Evolutionary conservation across 441 rosid genomes (phyloP).

Genomic region (Corymbia citriodora): DNA sequence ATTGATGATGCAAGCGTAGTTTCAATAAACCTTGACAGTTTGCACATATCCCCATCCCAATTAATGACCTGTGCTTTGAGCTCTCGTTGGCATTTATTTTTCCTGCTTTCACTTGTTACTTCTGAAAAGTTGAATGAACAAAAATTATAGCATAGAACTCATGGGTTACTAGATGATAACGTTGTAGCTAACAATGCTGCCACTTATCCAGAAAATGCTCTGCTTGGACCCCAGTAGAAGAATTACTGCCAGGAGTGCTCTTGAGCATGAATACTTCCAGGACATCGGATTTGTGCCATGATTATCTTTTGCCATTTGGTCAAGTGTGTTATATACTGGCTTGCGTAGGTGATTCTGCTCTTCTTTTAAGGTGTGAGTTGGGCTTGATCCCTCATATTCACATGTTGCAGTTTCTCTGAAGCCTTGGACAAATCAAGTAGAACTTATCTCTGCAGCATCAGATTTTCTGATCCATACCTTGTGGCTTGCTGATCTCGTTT

Average conservation of each 20-base stretch:
- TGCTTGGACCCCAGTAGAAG: slow-evolving; percentile 86
- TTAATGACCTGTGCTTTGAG: not conserved
- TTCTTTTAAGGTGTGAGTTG: not conserved
- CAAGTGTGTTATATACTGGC: not conserved
- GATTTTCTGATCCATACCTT: not conserved
- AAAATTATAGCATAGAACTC: not conserved
- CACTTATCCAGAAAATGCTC: slow-evolving; percentile 76
- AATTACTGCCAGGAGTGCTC: slow-evolving; percentile 81
- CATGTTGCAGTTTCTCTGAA: not conserved
- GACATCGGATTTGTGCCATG: slow-evolving; percentile 73
- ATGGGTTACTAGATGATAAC: not conserved
- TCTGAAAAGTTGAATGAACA: not conserved
- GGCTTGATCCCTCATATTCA: not conserved
- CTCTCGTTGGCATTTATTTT: not conserved
- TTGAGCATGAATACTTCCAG: slow-evolving; percentile 92
- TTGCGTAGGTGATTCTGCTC: not conserved
- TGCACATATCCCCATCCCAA: not conserved
- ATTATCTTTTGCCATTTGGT: not conserved
- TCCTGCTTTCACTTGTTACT: not conserved
- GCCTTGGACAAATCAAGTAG: not conserved
- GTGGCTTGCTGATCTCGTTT: not conserved
- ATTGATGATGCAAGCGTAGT: not conserved
- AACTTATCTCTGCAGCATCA: not conserved
- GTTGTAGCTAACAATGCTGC: not conserved
- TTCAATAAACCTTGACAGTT: not conserved